Evolutionary conservation across 345 rosid genomes (phyloP), one percentile per base, ranked within the genome.

Genomic region (Dipteronia sinensis): DNA sequence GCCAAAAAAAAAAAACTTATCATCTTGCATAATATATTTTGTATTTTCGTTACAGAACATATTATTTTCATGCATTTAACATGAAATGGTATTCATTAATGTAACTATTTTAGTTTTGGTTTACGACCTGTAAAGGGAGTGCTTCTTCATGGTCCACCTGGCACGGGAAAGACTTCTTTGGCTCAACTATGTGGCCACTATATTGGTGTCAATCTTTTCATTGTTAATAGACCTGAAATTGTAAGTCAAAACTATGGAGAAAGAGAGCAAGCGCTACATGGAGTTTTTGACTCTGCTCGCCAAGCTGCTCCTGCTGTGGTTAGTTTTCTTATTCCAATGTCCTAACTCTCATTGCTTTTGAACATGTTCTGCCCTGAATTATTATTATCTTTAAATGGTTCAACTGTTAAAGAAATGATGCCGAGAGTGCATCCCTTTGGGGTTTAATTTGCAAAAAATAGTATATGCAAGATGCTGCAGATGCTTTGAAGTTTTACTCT

Each of bases 141-240:
- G 77, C 95, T 95, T 84, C 93, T 95, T 85, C 93, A 93, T 79
- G 98, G 97, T 25, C 96, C 92, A 74, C 91, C 96, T 71, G 98
- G 98, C 77, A 95, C 95, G 1, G 98, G 99, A 77, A 95, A 95
- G 87, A 93, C 97, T 58, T 86, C 96, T 67, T 85, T 95, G 90
- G 98, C 93, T 79, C 89, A 12, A 71, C 76, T 88, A 7, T 91
- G 97, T 71, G 82, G 86, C 61, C 84, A 16, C 53, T 89, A 92
- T 77, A 83, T 87, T 67, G 92, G 96, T 77, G 90, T 90, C 74
- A 87, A 82, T 51, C 85, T 93, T 74, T 91, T 92, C 82, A 81
- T 86, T 49, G 84, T 93, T 65, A 95, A 89, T 77, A 98, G 98
- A 81, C 86, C 97, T 58, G 97, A 92, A 86, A 83, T 90, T 67